These are phyloP conservation scores for Eucalyptus shirleyi DNA, from an alignment of 345 rosid genomes.

Conservation along the genomic window DNA sequence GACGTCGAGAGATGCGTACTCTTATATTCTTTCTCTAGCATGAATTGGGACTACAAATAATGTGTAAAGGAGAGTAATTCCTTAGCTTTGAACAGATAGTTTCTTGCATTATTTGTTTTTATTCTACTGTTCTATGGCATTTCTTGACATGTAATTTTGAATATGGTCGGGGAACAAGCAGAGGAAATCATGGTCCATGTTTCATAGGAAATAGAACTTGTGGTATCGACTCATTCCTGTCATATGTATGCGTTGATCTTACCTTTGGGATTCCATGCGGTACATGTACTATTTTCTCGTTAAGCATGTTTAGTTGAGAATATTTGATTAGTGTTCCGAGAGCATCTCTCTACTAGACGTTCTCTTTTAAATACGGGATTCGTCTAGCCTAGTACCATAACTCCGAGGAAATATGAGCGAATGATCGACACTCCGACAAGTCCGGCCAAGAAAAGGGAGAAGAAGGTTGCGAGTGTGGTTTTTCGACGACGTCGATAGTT, in stretches of 20 bases:
- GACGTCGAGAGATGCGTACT: background rate
- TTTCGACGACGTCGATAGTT: background rate
- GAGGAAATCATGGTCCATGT: background rate
- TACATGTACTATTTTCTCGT: background rate
- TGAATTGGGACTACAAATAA: background rate
- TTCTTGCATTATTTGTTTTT: background rate
- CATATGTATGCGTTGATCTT: background rate
- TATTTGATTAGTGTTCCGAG: background rate
- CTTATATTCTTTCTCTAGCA: background rate
- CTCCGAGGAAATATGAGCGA: background rate
- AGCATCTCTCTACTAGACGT: background rate
- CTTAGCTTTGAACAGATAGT: background rate
- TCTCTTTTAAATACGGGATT: background rate
- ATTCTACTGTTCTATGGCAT: background rate
- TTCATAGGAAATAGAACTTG: background rate
- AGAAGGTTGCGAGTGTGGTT: background rate
- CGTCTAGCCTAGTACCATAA: background rate
- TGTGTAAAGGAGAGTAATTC: background rate
- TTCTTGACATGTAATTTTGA: background rate
- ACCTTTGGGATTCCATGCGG: background rate
- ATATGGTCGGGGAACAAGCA: background rate
- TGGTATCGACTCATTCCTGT: background rate
- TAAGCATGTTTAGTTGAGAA: background rate
- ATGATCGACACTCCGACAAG: background rate
- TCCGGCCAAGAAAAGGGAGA: background rate